phyloP scores from a whole-genome alignment of 768 basidiomycete species.

The Auriscalpium microsporum region DNA sequence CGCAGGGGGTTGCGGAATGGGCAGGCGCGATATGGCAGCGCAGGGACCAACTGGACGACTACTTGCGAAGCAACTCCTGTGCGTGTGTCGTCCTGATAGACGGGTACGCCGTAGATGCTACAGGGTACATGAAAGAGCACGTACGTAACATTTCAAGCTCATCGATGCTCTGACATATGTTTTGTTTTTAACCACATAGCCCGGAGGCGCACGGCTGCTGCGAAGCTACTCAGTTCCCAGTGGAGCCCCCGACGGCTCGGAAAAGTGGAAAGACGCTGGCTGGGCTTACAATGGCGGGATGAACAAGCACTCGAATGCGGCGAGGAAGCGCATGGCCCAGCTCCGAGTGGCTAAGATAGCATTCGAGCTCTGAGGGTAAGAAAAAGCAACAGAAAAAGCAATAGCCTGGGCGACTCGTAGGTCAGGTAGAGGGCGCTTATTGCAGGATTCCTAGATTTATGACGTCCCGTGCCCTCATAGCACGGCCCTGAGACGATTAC shows the following conservation, averaged over 20 bases:
- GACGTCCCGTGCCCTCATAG: too few relatives aligned
- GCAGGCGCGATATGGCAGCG: slow-evolving; percentile 34
- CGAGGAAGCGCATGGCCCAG: slow-evolving; percentile 39
- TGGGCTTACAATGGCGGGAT: slow-evolving; percentile 66
- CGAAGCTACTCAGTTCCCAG: slow-evolving; percentile 36
- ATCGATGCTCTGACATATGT: not conserved
- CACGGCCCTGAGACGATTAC: too few relatives aligned
- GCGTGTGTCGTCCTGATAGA: slow-evolving; percentile 49
- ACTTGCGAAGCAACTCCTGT: slow-evolving; percentile 24
- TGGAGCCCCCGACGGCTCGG: slow-evolving; percentile 17
- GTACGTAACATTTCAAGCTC: slow-evolving; percentile 33
- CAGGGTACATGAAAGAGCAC: slow-evolving; percentile 55
- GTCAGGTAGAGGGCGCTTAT: too few relatives aligned
- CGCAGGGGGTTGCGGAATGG: slow-evolving; percentile 23
- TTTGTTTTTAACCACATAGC: slow-evolving; percentile 28
- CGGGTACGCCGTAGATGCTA: slow-evolving; percentile 54
- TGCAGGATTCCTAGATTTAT: too few relatives aligned
- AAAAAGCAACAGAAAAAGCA: too few relatives aligned
- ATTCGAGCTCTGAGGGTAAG: too few relatives aligned
- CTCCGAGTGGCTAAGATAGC: slow-evolving; percentile 38
- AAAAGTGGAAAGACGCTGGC: slow-evolving; percentile 37
- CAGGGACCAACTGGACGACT: slow-evolving; percentile 27
- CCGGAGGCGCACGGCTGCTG: slow-evolving; percentile 51
- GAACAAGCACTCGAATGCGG: slow-evolving; percentile 63
- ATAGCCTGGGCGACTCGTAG: too few relatives aligned